Percentiles rank a stretch among this genome's conserved stretches.
These are phyloP conservation scores for Scheffersomyces titani DNA, from an alignment of 1,139 yeast species.

Conservation along the genomic window DNA sequence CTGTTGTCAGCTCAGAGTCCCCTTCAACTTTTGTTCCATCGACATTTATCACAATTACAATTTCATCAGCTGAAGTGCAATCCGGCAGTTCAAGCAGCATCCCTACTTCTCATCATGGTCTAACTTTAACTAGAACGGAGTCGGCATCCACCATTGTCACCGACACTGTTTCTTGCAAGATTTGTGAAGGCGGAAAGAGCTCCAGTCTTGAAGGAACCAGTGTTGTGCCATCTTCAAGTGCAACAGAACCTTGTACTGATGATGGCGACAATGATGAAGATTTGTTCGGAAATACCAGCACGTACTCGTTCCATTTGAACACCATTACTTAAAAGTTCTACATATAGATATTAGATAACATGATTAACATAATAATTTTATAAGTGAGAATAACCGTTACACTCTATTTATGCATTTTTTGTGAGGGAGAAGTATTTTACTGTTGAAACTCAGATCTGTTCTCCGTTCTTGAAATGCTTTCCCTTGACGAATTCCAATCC, in stretches of 20 bases:
- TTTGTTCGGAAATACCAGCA: neutral
- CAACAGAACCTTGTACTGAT: neutral
- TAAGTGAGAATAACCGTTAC: neutral
- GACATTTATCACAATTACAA: neutral
- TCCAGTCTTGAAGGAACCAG: neutral
- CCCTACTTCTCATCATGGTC: neutral
- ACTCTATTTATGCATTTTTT: neutral
- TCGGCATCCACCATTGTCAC: neutral
- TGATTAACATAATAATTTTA: neutral
- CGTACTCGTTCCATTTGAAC: neutral
- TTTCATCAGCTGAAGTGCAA: neutral
- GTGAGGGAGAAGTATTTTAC: neutral
- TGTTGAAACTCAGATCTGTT: constrained; percentile 23
- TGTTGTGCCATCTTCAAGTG: neutral
- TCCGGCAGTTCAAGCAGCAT: neutral
- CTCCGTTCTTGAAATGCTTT: constrained; percentile 45
- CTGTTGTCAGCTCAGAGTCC: neutral
- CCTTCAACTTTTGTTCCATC: neutral
- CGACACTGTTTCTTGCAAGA: neutral
- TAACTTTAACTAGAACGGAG: neutral
- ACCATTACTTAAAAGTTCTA: neutral
- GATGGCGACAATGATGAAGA: neutral
- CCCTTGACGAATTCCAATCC: constrained; percentile 66
- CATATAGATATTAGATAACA: neutral
- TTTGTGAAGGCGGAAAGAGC: neutral